phyloP scores from a whole-genome alignment of 176 grass and related monocot genomes.

The Lolium rigidum region DNA sequence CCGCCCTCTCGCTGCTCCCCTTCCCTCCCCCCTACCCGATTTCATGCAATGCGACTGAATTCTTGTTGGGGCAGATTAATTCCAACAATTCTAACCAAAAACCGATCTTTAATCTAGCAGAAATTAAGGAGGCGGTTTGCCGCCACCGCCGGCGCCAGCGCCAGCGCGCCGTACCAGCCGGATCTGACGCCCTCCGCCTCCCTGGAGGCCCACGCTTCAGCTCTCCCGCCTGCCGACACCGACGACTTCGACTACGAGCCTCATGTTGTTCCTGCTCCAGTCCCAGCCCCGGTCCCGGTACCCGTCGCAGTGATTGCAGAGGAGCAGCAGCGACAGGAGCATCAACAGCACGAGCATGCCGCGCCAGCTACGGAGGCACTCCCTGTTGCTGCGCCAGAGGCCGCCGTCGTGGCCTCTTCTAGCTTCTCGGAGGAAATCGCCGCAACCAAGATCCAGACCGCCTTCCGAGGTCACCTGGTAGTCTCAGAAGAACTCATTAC shows the following conservation, averaged over 20 bases:
- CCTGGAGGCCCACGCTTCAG: conserved; percentile 36
- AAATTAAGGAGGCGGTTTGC: conserved; percentile 57
- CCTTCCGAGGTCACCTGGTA: conserved; percentile 74
- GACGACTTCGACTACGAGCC: conserved; percentile 34
- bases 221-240: conserved; percentile 36
- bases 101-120: conserved; percentile 39
- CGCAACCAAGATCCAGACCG: conserved; percentile 72
- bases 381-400: background rate
- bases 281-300: background rate
- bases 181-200: conserved; percentile 54
- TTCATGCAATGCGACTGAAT: background rate
- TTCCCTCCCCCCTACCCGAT: background rate
- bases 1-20: background rate
- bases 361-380: background rate
- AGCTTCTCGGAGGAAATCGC: conserved; percentile 52
- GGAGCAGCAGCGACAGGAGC: conserved; percentile 23
- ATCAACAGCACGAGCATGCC: background rate
- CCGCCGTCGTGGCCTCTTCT: background rate
- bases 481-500: background rate
- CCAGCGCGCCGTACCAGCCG: conserved; percentile 21
- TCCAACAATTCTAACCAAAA: conserved; percentile 31
- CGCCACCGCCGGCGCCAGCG: background rate
- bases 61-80: too few relatives aligned
- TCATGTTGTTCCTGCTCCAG: background rate
- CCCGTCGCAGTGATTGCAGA: conserved; percentile 25